Base-by-base conservation (phyloP, 1,284 basidiomycete genomes). In the Tilletia horrida region DNA sequence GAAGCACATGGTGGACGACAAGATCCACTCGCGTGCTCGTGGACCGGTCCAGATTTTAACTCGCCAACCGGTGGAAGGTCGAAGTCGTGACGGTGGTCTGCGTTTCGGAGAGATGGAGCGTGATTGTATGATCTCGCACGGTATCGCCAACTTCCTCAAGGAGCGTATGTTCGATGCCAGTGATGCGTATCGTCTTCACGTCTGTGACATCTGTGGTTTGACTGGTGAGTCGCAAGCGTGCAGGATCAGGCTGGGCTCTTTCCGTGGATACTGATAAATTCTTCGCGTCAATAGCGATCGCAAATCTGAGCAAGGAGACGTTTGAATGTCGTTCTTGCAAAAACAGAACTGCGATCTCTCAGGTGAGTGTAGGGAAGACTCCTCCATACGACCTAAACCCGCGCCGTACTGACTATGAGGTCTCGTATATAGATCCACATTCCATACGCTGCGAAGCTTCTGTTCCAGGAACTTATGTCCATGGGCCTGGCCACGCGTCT, bases 31-130 rank as follows among this genome's bases (percentile, higher is more conserved):
- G 29, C 89, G 95, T 74, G 96, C 96, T 16, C 85, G 96, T 82
- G 96, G 96, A 18, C 96, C 96, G 3, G 91, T 98, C 9, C 96
- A 98, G 83, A 98, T 98, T 78, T 84, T 99, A 77, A 98, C 95
- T 23, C 86, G 96, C 63, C 96, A 99, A 83, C 96, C 95, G 4
- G 96, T 98, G n/a, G 96, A 98, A 82, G 96, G 96, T 88, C 88
- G 96, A 84, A 92, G 90, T 87, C 88, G 96, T 83, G 96, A 97
- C 81, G 96, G 96, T 86, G 96, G 96, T 83, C 84, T 99, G 74
- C 93, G 96, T 78, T 98, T 99, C 87, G 96, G 95, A 86, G 96
- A 99, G 87, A 99, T 99, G 96, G 95, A 99, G 83, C 91, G 92
- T 83, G 94, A 97, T 88, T 98, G 95, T 84, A 98, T 99, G 96